Percentiles rank a stretch among this genome's conserved stretches.
Conservation (phyloP, 768 basidiomycete genomes). For the Russula brevipes region DNA sequence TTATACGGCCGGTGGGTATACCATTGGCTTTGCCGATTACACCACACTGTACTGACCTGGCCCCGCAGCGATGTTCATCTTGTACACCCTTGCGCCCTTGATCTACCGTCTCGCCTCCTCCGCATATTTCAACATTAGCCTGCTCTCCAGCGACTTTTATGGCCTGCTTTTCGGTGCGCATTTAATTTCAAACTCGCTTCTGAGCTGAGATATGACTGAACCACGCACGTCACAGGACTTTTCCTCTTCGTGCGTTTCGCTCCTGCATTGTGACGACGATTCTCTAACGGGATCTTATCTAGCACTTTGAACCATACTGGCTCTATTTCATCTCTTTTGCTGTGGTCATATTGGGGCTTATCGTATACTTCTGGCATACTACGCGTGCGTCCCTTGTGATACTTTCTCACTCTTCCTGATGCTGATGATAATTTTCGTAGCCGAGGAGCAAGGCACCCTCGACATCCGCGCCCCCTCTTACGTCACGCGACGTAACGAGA, state of each 20-base stretch:
- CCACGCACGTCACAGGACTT: constrained; percentile 32
- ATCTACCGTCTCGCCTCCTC: constrained; percentile 83
- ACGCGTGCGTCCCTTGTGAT: constrained; percentile 53
- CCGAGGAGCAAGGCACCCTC: constrained; percentile 67
- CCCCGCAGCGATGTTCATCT: constrained; percentile 63
- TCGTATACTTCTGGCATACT: constrained; percentile 83
- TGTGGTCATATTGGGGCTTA: constrained; percentile 63
- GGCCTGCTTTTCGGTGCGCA: constrained; percentile 65
- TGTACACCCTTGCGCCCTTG: constrained; percentile 83
- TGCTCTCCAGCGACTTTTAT: constrained; percentile 86
- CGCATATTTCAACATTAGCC: constrained; percentile 76
- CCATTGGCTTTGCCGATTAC: neutral
- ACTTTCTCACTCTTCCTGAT: neutral
- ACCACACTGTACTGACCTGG: neutral
- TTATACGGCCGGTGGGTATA: constrained; percentile 41
- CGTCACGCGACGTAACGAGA: constrained; percentile 32
- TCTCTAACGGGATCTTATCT: constrained; percentile 6
- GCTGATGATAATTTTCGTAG: constrained; percentile 34
- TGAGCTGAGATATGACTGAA: constrained; percentile 7
- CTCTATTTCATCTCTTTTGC: constrained; percentile 79
- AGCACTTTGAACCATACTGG: constrained; percentile 85
- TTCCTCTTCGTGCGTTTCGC: constrained; percentile 46
- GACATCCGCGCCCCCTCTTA: constrained; percentile 58
- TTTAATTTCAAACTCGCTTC: neutral
- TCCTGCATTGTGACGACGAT: neutral